Conservation (phyloP, 2,329 filamentous ascomycete species). For the Metarhizium guizhouense region DNA sequence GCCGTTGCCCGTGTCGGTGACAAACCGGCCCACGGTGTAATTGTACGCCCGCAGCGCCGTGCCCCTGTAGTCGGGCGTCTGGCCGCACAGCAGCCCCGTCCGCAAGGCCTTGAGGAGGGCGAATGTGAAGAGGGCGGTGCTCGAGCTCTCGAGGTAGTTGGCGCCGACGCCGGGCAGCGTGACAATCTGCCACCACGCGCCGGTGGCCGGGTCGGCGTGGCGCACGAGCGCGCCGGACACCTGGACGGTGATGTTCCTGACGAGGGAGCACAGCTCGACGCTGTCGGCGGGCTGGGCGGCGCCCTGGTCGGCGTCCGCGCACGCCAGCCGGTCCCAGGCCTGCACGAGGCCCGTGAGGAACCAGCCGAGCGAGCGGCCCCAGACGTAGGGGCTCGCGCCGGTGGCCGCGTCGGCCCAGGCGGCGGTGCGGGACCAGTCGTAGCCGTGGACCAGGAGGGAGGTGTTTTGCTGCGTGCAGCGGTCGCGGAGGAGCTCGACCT, state of each 20-base stretch:
- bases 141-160: conserved; percentile 54
- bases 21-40: no score
- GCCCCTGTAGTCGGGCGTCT: not conserved
- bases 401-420: conserved; percentile 41
- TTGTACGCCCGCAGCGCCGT: no score
- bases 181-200: conserved; percentile 49
- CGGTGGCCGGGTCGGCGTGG: conserved; percentile 30
- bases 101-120: conserved; percentile 11
- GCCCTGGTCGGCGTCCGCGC: not conserved
- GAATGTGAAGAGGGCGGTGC: conserved; percentile 48
- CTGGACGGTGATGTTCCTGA: not conserved
- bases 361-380: conserved; percentile 46
- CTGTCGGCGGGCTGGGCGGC: not conserved
- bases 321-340: conserved; percentile 32
- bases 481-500: conserved; percentile 11
- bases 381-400: conserved; percentile 42
- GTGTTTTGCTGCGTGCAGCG: conserved; percentile 4
- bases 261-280: conserved; percentile 12
- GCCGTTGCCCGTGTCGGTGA: no score
- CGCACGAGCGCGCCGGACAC: conserved; percentile 17
- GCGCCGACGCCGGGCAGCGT: conserved; percentile 38
- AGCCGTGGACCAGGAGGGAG: conserved; percentile 36
- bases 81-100: conserved; percentile 1
- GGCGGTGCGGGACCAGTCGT: conserved; percentile 38
- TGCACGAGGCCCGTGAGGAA: conserved; percentile 43